Evolutionary conservation across 352 stramenopile species (phyloP), one percentile per base, ranked within the genome.

Genomic region (Blastocystis sp.): DNA sequence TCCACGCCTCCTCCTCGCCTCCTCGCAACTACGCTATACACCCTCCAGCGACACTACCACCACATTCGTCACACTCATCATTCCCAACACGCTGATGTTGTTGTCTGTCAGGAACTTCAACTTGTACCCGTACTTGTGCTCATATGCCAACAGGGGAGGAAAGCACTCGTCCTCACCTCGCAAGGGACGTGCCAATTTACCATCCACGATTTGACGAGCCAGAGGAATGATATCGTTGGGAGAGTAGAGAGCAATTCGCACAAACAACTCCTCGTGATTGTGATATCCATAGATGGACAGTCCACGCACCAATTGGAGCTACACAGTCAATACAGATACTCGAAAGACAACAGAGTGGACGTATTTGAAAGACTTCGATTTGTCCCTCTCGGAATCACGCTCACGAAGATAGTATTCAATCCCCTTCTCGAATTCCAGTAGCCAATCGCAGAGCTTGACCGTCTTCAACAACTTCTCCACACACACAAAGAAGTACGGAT

Each of bases 81-180:
- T 41, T n/a, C 28, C 28, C 10, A 84, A 70, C 34, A 84, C 38
- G 9, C 14, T 60, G 7, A 84, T 59, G 28, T 84, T 69, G 56
- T 70, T 69, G 41, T 84, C 74, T 3, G 74, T 84, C 19, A 84
- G 34, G n/a, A 84, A 84, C 61, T 84, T 84, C 52, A 84, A 45
- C 48, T 84, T 84, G 56, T 84, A 84, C 34, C 66, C 66, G 56
- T 84, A 84, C 41, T 84, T 84, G 61, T 84, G 74, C 61, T 84
- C 74, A n/a, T 84, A 84, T 19, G 45, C 53, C 11, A 84, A 40
- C 19, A 84, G 40, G 9, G 74, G 34, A 9, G 74, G 74, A 23
- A 84, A 84, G 21, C 52, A 69, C 10, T 56, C 66, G 28, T 76
- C 53, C 21, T 74, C 40, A 23, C 28, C 66, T 7, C 66, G 45